Conservation (phyloP, 805 yeast genomes). For the Candida verbasci region DNA sequence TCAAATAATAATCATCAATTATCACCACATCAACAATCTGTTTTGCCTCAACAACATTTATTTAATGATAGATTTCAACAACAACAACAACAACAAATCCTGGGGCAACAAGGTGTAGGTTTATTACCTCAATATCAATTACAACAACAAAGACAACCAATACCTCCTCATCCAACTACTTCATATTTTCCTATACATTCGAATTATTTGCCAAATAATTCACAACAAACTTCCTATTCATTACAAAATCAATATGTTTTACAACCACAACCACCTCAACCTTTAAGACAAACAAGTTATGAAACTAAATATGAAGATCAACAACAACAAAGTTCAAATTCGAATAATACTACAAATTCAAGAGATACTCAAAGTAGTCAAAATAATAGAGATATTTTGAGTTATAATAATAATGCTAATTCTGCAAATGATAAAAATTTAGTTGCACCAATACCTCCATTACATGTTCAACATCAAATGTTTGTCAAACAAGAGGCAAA, state of each 20-base stretch:
- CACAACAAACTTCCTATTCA: background rate
- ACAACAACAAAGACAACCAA: slow-evolving; percentile 5
- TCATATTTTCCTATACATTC: slow-evolving; percentile 1
- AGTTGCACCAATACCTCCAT: slow-evolving; percentile 37
- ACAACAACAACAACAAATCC: slow-evolving; percentile 1
- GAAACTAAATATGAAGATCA: slow-evolving; percentile 4
- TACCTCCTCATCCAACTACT: slow-evolving; percentile 1
- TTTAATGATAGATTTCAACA: slow-evolving; percentile 3
- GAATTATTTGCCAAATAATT: background rate
- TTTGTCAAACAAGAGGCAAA: slow-evolving; percentile 13
- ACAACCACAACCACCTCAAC: slow-evolving; percentile 1
- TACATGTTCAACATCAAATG: slow-evolving; percentile 39
- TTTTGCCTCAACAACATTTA: slow-evolving; percentile 7
- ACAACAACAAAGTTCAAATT: slow-evolving; percentile 3
- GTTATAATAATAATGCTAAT: slow-evolving; percentile 2
- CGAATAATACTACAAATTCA: background rate
- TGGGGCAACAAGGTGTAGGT: too few species aligned
- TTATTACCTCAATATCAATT: slow-evolving; percentile 3
- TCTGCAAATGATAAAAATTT: slow-evolving; percentile 11
- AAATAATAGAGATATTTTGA: background rate
- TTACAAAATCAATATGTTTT: slow-evolving; percentile 3
- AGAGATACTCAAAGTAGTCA: background rate
- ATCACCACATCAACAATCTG: slow-evolving; percentile 9
- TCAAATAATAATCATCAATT: background rate
- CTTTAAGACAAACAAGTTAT: slow-evolving; percentile 4